phyloP scores from a whole-genome alignment of 768 basidiomycete species.

The Candolleomyces eurysporus region DNA sequence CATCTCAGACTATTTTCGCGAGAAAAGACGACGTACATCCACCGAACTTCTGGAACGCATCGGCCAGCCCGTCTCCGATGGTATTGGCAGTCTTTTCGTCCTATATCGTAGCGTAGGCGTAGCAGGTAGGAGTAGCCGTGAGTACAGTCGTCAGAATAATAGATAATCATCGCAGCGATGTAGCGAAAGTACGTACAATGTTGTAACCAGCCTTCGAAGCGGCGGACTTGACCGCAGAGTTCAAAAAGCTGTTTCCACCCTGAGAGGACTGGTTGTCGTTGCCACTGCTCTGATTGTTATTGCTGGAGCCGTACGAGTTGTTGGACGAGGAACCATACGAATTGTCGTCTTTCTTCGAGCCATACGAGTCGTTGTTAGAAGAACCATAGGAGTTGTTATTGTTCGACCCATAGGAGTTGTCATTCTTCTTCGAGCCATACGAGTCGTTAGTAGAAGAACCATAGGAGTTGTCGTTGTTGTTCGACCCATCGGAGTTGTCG shows the following conservation, averaged over 20 bases:
- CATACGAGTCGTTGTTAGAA: constrained; percentile 15
- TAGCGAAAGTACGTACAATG: constrained; percentile 5
- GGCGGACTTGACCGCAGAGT: constrained; percentile 6
- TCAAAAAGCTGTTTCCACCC: constrained; percentile 11
- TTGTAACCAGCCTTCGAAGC: constrained; percentile 12
- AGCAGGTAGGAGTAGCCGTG: not conserved
- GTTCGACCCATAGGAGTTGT: too few relatives aligned
- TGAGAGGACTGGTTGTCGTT: constrained; percentile 7
- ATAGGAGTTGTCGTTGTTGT: too few relatives aligned
- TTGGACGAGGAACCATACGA: constrained; percentile 13
- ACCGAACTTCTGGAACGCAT: constrained; percentile 36
- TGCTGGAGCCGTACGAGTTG: constrained; percentile 9
- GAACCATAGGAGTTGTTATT: constrained; percentile 17
- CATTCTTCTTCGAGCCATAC: too few relatives aligned
- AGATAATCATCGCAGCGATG: not conserved
- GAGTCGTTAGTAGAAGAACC: too few relatives aligned
- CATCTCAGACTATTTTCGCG: not conserved
- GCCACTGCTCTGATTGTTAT: not conserved
- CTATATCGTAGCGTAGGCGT: too few relatives aligned
- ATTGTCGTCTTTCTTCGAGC: constrained; percentile 20
- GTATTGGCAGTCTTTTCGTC: constrained; percentile 34
- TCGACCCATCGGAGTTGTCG: too few relatives aligned
- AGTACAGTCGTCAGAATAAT: constrained; percentile 18
- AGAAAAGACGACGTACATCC: constrained; percentile 18
- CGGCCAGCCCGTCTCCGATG: constrained; percentile 35